These are phyloP conservation scores for Ascochyta clinopodiicola DNA, from an alignment of 2,329 filamentous ascomycete species.

Conservation along the genomic window DNA sequence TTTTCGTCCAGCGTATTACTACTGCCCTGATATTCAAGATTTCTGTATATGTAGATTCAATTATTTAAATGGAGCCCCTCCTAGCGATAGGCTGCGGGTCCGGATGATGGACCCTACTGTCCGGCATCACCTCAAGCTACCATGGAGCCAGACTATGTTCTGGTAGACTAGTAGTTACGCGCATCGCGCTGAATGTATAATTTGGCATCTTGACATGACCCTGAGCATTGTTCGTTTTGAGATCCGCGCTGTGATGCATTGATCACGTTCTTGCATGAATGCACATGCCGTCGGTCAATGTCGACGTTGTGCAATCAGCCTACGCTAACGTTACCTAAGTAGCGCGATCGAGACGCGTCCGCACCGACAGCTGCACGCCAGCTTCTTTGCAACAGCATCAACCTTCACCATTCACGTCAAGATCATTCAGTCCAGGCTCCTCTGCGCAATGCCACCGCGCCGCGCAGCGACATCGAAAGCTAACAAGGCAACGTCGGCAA, in stretches of 20 bases:
- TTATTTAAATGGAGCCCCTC: background rate
- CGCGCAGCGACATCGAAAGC: slow-evolving; percentile 10
- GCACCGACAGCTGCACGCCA: background rate
- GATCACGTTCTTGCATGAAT: background rate
- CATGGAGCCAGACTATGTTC: background rate
- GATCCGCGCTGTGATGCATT: background rate
- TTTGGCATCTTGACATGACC: background rate
- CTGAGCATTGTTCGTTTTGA: background rate
- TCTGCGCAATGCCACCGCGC: slow-evolving; percentile 23
- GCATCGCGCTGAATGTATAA: slow-evolving; percentile 3
- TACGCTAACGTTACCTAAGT: background rate
- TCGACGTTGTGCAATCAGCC: too few species aligned
- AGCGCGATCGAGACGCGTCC: slow-evolving; percentile 14
- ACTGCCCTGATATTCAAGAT: background rate
- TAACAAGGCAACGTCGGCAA: background rate
- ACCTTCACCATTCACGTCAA: slow-evolving; percentile 6
- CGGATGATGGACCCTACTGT: background rate
- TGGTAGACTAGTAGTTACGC: background rate
- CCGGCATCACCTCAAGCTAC: background rate
- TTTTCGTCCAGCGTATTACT: slow-evolving; percentile 1
- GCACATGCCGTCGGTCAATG: background rate
- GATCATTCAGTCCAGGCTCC: background rate
- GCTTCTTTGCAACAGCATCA: slow-evolving; percentile 10
- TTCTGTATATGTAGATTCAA: background rate
- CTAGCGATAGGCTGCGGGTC: background rate